phyloP scores from a whole-genome alignment of 495 filamentous ascomycete species.

The Podospora comata region DNA sequence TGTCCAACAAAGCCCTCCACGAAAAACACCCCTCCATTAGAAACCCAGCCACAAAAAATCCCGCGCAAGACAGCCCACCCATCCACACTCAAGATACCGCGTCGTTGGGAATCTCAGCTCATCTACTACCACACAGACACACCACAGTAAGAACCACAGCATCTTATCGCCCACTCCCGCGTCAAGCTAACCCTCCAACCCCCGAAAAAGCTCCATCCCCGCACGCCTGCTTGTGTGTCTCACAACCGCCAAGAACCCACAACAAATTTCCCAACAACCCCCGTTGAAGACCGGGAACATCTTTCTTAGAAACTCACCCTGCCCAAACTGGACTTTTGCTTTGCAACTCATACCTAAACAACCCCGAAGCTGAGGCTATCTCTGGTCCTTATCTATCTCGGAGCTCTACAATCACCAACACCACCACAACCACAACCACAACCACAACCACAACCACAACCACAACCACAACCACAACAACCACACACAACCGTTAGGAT shows the following conservation, averaged over 20 bases:
- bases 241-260: no score
- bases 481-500: conserved; percentile 36
- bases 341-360: neutral
- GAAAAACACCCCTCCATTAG: neutral
- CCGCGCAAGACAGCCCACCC: conserved; percentile 8
- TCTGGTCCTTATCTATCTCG: neutral
- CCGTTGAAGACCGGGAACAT: neutral
- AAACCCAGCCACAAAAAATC: conserved; percentile 9
- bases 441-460: neutral
- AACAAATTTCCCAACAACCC: neutral
- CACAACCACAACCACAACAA: no score
- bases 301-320: neutral
- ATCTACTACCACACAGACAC: neutral
- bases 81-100: neutral
- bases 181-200: neutral
- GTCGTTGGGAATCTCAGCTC: neutral
- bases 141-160: neutral
- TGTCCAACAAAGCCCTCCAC: conserved; percentile 9
- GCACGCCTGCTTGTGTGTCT: neutral
- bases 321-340: no score
- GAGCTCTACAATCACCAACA: neutral
- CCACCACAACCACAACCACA: neutral
- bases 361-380: neutral
- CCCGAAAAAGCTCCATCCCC: neutral
- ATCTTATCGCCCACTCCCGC: neutral